These are phyloP conservation scores for Mortierella sp. DNA, from an alignment of 371 early-diverging fungal species.

Conservation along the genomic window DNA sequence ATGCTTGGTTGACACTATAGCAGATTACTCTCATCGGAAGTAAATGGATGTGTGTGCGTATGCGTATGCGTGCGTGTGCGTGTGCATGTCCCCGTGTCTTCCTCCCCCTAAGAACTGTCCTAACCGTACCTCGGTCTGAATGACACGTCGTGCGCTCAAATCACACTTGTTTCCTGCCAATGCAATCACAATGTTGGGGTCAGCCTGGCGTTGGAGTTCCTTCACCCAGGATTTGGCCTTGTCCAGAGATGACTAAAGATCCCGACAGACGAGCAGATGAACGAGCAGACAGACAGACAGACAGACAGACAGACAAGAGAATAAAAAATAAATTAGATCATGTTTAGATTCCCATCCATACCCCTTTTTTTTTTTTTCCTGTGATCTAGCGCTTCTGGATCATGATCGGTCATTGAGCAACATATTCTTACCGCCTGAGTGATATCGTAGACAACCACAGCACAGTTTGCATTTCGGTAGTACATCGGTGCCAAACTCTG, in stretches of 20 bases:
- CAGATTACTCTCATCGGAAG: background rate
- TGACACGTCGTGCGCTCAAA: conserved; percentile 79
- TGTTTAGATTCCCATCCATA: no score
- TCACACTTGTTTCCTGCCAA: conserved; percentile 97
- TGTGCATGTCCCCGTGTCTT: no score
- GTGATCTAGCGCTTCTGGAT: no score
- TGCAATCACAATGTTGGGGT: conserved; percentile 95
- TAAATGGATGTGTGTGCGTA: background rate
- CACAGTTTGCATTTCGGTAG: conserved; percentile 97
- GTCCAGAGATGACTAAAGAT: conserved; percentile 86
- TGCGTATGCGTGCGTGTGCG: background rate
- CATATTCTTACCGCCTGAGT: conserved; percentile 82
- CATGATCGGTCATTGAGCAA: no score
- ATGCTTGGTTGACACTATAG: background rate
- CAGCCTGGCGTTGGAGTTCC: conserved; percentile 96
- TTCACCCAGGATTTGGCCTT: conserved; percentile 99
- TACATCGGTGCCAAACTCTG: conserved; percentile 99
- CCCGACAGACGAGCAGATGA: background rate
- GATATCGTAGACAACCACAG: conserved; percentile 97
- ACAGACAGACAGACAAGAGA: no score
- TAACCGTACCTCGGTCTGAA: conserved; percentile 67
- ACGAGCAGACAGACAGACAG: no score
- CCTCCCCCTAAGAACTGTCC: no score
- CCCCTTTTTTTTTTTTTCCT: no score
- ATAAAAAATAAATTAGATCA: background rate